Evolutionary conservation across 2,329 filamentous ascomycete species (phyloP), one percentile per base, ranked within the genome.

Genomic region (Colletotrichum tropicicola): DNA sequence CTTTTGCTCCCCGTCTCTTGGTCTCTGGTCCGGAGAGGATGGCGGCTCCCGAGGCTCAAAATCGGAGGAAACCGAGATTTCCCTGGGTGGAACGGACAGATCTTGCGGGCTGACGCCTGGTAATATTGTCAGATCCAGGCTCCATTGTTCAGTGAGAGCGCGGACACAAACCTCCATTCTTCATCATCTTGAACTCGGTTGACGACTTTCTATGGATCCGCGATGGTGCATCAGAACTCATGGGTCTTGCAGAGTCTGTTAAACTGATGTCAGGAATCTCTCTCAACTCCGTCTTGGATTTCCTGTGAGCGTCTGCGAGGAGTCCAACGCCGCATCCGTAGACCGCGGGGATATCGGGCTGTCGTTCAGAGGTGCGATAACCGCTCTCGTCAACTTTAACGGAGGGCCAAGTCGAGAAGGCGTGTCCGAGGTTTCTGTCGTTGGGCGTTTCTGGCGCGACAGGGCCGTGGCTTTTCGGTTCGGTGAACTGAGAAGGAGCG

Each of bases 1-100:
- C 21, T 48, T 44, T 37, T 62, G 74, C 25, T 72, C 71, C 32
- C 76, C 71, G 48, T 79, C 76, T 51, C 74, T 74, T 6, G 73
- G 71, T 53, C 71, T 73, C 32, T 74, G 70, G 48, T 74, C 78
- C 8, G 17, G 47, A 13, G 44, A 25, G 15, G 15, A 21, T 3
- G 23, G 28, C 12, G 39, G 37, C 13, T 41, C 25, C 6, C 12
- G 12, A 13, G 32, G 37, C 19, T 39, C 37, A 9, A 39, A 15
- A 21, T 52, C 19, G 27, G n/a, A 39, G 5, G 10, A 13, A 2
- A 12, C 13, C 6, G 4, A 7, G 9, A 37, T 30, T 5, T 17
- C 6, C 7, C 15, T 21, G 2, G n/a, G 32, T 35, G 32, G 32
- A 15, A 35, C 12, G 32, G 13, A 35, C n/a, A 6, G 13, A 13